Evolutionary conservation across 208 protist genomes (phyloP), one percentile per base, ranked within the genome.

Genomic region (Acanthamoeba royreba): DNA sequence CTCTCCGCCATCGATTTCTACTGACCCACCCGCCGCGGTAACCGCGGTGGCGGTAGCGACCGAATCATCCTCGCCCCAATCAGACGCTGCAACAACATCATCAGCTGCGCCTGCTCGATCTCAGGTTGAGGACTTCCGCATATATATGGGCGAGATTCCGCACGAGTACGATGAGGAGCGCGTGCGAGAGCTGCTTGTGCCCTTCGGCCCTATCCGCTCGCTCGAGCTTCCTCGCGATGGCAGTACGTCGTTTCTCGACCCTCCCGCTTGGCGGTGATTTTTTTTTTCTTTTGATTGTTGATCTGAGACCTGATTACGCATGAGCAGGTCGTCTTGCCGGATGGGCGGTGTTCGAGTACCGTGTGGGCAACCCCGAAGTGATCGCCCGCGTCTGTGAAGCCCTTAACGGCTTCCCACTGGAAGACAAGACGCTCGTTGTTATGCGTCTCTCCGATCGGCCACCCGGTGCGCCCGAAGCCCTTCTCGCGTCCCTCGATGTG

Each of bases 181-280:
- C 31, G 61, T 92, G 35, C 53, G 87, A n/a, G 87, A 92, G 55
- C 87, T 92, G 63, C 55, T 92, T 42, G 87, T 72, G 28, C 61
- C 61, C 42, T 92, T 92, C 38, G 87, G 87, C 40, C 11, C 19
- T 19, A 35, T 92, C 15, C 42, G 45, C 38, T 81, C 45, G 11
- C 47, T 92, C 33, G 19, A 15, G 1, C 53, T 92, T 28, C 58
- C 87, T 42, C 55, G 87, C n/a, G 87, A 92, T 1, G 53, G 31
- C 9, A 35, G 77, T 55, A 55, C 38, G 49, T 55, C 49, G 19
- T 19, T 55, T 55, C 49, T 25, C n/a, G n/a, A n/a, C n/a, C n/a
- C 19, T 9, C 13, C 19, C 49, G 19, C 49, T 55, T 55, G 13
- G 19, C 19, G 49, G 19, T 55, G 13, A 25, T 58, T 28, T 5